Conservation (phyloP, 352 stramenopile species). For the Pythium guiyangense region DNA sequence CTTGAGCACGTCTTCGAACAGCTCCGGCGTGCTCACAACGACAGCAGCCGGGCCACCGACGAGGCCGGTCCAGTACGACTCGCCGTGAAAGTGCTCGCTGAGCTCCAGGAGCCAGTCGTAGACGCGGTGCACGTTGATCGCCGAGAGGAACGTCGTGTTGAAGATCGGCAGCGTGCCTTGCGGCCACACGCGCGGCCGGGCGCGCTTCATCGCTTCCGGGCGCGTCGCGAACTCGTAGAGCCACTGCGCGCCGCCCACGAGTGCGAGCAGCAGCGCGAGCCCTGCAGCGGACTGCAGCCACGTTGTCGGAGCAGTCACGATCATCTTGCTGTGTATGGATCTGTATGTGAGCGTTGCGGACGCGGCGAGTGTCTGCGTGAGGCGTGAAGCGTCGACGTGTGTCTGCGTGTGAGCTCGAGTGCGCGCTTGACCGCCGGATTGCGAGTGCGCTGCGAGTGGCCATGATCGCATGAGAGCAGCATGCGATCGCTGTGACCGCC, state of each 20-base stretch:
- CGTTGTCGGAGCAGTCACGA: neutral
- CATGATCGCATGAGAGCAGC: too few species aligned
- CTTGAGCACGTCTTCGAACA: slow-evolving; percentile 20
- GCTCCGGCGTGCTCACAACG: slow-evolving; percentile 12
- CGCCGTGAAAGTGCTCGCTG: slow-evolving; percentile 2
- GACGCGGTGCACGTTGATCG: slow-evolving; percentile 5
- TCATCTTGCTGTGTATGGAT: neutral
- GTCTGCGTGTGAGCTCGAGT: too few species aligned
- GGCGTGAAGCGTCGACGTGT: too few species aligned
- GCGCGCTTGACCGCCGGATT: too few species aligned
- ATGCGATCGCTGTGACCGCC: too few species aligned
- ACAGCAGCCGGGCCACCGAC: slow-evolving; percentile 3
- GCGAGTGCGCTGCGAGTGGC: too few species aligned
- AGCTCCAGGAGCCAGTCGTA: slow-evolving; percentile 9
- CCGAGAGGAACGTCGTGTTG: slow-evolving; percentile 14
- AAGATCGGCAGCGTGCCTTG: slow-evolving; percentile 13
- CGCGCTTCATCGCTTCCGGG: slow-evolving; percentile 4
- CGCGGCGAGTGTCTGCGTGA: too few species aligned
- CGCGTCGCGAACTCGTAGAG: slow-evolving; percentile 5
- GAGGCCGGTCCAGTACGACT: slow-evolving; percentile 9
- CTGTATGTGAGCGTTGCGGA: too few species aligned
- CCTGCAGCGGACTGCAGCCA: neutral
- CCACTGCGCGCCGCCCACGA: neutral
- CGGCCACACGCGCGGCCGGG: slow-evolving; percentile 1
- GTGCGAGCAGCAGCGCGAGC: neutral